Conservation (phyloP, 2,329 filamentous ascomycete genomes). For the Arachnopeziza araneosa region DNA sequence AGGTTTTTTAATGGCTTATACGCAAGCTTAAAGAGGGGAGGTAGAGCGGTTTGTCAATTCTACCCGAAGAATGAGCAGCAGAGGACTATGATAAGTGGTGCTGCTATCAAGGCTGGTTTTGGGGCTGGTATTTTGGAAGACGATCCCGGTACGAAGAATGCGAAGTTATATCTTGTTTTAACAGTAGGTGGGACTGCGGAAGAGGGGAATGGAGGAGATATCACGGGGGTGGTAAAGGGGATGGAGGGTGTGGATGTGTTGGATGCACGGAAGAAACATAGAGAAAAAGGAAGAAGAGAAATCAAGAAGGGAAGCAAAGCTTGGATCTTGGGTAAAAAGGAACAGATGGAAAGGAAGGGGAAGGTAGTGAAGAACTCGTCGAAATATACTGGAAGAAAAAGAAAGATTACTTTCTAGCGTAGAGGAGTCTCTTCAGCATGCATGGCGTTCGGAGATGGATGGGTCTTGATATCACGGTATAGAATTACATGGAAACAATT, state of each 20-base stretch:
- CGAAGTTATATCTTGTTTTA: slow-evolving; percentile 91
- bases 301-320: slow-evolving; percentile 77
- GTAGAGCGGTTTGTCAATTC: slow-evolving; percentile 91
- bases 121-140: slow-evolving; percentile 93
- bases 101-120: slow-evolving; percentile 90
- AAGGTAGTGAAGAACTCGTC: slow-evolving; percentile 89
- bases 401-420: slow-evolving; percentile 67
- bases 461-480: slow-evolving; percentile 13
- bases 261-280: slow-evolving; percentile 55
- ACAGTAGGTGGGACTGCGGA: slow-evolving; percentile 65
- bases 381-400: slow-evolving; percentile 90
- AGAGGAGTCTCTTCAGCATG: slow-evolving; percentile 10
- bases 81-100: slow-evolving; percentile 83
- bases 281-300: slow-evolving; percentile 43
- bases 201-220: slow-evolving; percentile 61
- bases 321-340: slow-evolving; percentile 83
- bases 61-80: slow-evolving; percentile 95
- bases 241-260: slow-evolving; percentile 85
- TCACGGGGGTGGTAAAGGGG: slow-evolving; percentile 81
- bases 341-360: slow-evolving; percentile 90
- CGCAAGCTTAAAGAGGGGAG: slow-evolving; percentile 74
- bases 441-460: slow-evolving; percentile 21
- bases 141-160: slow-evolving; percentile 92
- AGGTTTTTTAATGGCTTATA: slow-evolving; percentile 94
- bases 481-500: background rate